These are phyloP conservation scores for Dentipellis sp. DNA, from an alignment of 768 basidiomycete genomes.

Conservation along the genomic window DNA sequence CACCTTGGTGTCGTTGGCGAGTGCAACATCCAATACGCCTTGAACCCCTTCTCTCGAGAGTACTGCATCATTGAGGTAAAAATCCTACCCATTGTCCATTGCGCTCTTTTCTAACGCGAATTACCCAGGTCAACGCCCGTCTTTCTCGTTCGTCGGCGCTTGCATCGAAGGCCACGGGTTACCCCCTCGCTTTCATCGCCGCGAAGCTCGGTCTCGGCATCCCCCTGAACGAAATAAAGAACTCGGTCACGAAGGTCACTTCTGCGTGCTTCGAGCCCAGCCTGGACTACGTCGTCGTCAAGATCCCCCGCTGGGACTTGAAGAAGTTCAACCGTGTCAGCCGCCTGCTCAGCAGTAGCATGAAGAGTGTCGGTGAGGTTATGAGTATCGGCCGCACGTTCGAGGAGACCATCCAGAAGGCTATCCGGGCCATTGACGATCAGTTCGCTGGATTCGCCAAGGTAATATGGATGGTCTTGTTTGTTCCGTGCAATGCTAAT, in stretches of 20 bases:
- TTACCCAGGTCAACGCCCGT: slow-evolving; percentile 78
- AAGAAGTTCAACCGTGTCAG: slow-evolving; percentile 97
- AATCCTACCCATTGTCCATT: not conserved
- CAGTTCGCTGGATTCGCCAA: slow-evolving; percentile 89
- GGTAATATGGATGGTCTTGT: slow-evolving; percentile 30
- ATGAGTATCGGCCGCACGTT: slow-evolving; percentile 99
- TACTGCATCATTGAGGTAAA: slow-evolving; percentile 96
- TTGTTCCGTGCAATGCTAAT: not conserved
- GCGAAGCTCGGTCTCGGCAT: slow-evolving; percentile 97
- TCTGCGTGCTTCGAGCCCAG: slow-evolving; percentile 97
- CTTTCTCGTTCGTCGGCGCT: slow-evolving; percentile 95
- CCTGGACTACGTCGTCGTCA: slow-evolving; percentile 95
- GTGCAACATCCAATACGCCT: slow-evolving; percentile 98
- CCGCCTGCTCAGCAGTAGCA: slow-evolving; percentile 82
- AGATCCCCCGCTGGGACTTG: slow-evolving; percentile 98
- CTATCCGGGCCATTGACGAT: slow-evolving; percentile 93
- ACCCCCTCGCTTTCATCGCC: slow-evolving; percentile 96
- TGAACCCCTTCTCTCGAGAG: slow-evolving; percentile 90
- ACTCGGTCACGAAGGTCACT: slow-evolving; percentile 94
- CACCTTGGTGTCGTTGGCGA: slow-evolving; percentile 96
- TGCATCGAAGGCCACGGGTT: slow-evolving; percentile 98
- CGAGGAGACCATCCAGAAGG: slow-evolving; percentile 98
- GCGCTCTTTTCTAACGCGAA: not conserved
- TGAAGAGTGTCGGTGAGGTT: slow-evolving; percentile 99
- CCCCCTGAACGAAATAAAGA: slow-evolving; percentile 95